Conservation (phyloP, 371 early-diverging fungal genomes). For the Paraphysoderma sedebokerense region DNA sequence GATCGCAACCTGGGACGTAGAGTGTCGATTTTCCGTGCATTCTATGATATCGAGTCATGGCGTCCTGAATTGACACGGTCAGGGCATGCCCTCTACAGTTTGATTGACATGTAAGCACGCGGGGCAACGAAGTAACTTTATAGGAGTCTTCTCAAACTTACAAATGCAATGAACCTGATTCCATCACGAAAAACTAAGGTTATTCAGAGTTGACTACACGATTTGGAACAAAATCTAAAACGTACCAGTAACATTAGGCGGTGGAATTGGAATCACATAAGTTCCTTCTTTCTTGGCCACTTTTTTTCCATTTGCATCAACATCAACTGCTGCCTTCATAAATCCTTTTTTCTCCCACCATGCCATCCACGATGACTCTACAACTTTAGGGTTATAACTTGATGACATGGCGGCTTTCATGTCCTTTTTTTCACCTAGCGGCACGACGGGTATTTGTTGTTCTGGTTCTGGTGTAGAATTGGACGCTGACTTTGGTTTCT, state of each 20-base stretch:
- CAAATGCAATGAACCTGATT: neutral
- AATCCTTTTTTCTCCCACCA: conserved; percentile 83
- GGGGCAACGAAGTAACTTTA: too few species aligned
- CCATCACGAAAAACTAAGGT: neutral
- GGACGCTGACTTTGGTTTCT: neutral
- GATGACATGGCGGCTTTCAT: conserved; percentile 61
- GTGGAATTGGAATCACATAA: conserved; percentile 92
- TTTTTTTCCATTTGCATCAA: conserved; percentile 46
- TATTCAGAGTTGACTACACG: neutral
- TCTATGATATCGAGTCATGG: conserved; percentile 94
- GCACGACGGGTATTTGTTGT: conserved; percentile 63
- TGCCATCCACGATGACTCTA: conserved; percentile 93
- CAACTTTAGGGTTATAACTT: conserved; percentile 78
- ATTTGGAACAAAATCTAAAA: neutral
- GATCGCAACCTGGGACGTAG: conserved; percentile 97
- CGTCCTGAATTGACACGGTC: conserved; percentile 94
- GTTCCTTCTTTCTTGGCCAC: conserved; percentile 52
- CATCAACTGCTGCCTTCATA: conserved; percentile 72
- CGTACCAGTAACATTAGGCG: conserved; percentile 95
- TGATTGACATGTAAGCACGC: too few species aligned
- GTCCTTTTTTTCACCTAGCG: conserved; percentile 87
- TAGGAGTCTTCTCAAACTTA: neutral
- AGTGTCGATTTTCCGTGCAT: conserved; percentile 93
- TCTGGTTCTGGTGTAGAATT: conserved; percentile 11
- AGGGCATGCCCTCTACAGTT: conserved; percentile 97